Conservation (phyloP, 2,329 filamentous ascomycete species). For the Didymella arachidicola region DNA sequence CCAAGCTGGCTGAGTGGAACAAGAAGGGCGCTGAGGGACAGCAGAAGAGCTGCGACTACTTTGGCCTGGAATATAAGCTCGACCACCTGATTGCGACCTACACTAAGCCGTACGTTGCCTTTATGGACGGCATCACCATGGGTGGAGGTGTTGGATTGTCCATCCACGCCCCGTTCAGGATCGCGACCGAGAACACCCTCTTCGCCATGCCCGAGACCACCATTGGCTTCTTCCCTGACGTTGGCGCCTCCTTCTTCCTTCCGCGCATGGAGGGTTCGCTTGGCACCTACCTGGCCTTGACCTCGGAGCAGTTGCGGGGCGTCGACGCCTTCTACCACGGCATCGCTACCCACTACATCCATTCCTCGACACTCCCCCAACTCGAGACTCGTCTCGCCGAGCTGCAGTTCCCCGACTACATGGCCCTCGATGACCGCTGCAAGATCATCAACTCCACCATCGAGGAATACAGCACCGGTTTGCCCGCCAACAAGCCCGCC, state of each 20-base stretch:
- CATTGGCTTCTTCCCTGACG: conserved; percentile 98
- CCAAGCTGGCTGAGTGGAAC: conserved; percentile 78
- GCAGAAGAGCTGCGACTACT: conserved; percentile 81
- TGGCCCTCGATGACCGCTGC: conserved; percentile 68
- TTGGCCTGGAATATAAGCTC: conserved; percentile 92
- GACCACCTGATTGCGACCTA: conserved; percentile 96
- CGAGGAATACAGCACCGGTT: conserved; percentile 86
- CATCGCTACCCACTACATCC: conserved; percentile 93
- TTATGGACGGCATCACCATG: conserved; percentile 99
- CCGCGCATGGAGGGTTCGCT: conserved; percentile 85
- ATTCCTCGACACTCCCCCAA: conserved; percentile 83
- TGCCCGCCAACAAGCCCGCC: conserved; percentile 66
- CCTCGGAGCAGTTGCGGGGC: conserved; percentile 82
- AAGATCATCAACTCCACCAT: conserved; percentile 83
- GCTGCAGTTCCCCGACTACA: conserved; percentile 84
- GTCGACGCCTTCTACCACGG: conserved; percentile 89
- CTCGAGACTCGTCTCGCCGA: conserved; percentile 88
- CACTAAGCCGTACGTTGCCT: conserved; percentile 87
- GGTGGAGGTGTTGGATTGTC: conserved; percentile 94
- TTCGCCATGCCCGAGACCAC: conserved; percentile 99
- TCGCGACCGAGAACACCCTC: conserved; percentile 92
- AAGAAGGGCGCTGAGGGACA: conserved; percentile 72
- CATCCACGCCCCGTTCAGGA: conserved; percentile 93
- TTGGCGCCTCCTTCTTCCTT: conserved; percentile 95
- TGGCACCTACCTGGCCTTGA: conserved; percentile 92